These are phyloP conservation scores for Aspergillus tanneri DNA, from an alignment of 2,329 filamentous ascomycete species.

Conservation along the genomic window DNA sequence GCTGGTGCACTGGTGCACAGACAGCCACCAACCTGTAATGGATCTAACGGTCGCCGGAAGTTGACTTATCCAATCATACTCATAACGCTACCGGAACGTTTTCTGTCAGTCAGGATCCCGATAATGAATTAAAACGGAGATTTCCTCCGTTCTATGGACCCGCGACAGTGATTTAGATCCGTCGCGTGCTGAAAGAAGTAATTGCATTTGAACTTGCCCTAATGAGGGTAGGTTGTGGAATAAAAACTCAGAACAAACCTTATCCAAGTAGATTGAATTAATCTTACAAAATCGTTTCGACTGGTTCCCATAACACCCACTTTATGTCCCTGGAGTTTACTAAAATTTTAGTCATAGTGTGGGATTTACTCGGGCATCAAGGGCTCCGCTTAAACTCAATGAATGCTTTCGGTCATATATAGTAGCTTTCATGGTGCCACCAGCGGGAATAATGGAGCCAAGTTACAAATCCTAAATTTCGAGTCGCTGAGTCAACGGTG, in stretches of 20 bases:
- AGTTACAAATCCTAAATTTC: slow-evolving; percentile 10
- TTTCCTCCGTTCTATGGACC: not conserved
- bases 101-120: slow-evolving; percentile 19
- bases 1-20: slow-evolving; percentile 17
- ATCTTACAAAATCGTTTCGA: no score
- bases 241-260: no score
- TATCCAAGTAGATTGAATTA: no score
- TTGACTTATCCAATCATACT: slow-evolving; percentile 17
- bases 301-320: no score
- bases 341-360: no score
- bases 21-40: slow-evolving; percentile 16
- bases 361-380: not conserved
- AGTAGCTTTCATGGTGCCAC: not conserved
- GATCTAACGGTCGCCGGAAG: slow-evolving; percentile 22
- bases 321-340: no score
- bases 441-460: slow-evolving; percentile 5
- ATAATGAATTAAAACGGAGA: slow-evolving; percentile 11
- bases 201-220: no score
- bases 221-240: no score
- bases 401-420: not conserved
- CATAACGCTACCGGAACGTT: slow-evolving; percentile 16
- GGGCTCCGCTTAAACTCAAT: slow-evolving; percentile 8
- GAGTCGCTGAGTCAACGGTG: slow-evolving; percentile 4
- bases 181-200: no score
- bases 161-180: not conserved